Evolutionary conservation across 2,329 filamentous ascomycete genomes (phyloP), one percentile per base, ranked within the genome.

Genomic region (Dryadomyces quercivorus): DNA sequence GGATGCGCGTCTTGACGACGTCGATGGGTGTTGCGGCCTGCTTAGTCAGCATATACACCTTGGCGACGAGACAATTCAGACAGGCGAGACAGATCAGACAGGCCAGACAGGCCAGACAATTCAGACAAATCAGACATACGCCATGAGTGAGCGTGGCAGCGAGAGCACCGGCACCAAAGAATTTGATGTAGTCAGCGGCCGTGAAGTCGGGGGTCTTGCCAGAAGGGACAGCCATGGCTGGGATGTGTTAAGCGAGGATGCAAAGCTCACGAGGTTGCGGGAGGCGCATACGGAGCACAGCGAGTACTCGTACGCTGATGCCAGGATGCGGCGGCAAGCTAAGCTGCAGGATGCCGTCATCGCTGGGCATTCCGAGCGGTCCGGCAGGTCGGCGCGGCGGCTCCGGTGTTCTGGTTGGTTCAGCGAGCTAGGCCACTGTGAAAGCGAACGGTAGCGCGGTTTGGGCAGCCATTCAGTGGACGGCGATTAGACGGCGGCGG

Each of bases 1-100:
- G 88, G 69, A 94, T 92, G 65, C 88, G 82, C 63, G 89, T 94
- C 80, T 94, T 94, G 73, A 94, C 86, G 68, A 90, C 91, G 66
- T 72, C 72, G 58, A 74, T 78, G 47, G 75, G 75, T 5, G 75
- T 78, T 13, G 72, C 75, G n/a, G 72, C 74, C 74, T 77, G 51
- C 9, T 10, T 8, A 7, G 12, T 10, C 22, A 34, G 16, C 12
- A 22, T n/a, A n/a, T n/a, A n/a, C n/a, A n/a, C n/a, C n/a, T n/a
- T n/a, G 38, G 49, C 31, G n/a, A 42, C 5, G 38, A 5, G 2
- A 20, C 13, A 12, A 36, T 36, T 40, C 36, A 40, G 10, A 44
- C n/a, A 18, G 26, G 15, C 13, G n/a, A 52, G 38, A 20, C n/a
- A 6, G 10, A 34, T 31, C 26, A 26, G n/a, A 10, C 22, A 20